Evolutionary conservation across 1,284 basidiomycete genomes (phyloP).

Genomic region (Meripilus lineatus): DNA sequence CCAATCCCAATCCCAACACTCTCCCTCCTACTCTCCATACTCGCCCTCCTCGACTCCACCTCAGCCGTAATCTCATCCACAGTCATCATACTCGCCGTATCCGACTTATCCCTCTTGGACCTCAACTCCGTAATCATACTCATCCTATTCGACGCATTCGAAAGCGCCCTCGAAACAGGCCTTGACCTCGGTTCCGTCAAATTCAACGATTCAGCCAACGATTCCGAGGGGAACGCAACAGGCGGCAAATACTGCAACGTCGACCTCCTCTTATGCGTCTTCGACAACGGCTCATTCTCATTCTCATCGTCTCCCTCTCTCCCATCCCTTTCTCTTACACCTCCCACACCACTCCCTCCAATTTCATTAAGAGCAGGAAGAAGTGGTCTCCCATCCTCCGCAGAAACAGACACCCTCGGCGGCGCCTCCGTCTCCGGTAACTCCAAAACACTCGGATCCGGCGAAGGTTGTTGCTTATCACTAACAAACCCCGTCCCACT

Average conservation of each 20-base stretch:
- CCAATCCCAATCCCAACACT: neutral
- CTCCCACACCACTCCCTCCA: too few relatives aligned
- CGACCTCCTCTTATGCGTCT: constrained; percentile 21
- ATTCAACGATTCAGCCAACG: constrained; percentile 74
- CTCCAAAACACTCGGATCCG: constrained; percentile 20
- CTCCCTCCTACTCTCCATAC: constrained; percentile 35
- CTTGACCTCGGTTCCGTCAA: constrained; percentile 36
- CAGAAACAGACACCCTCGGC: constrained; percentile 72
- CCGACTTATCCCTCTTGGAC: constrained; percentile 77
- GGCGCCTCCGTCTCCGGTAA: constrained; percentile 27
- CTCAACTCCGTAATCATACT: constrained; percentile 77
- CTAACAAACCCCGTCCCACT: constrained; percentile 31
- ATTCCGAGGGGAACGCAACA: constrained; percentile 74
- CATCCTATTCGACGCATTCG: constrained; percentile 63
- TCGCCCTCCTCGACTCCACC: constrained; percentile 79
- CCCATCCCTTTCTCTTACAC: too few relatives aligned
- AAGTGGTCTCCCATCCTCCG: constrained; percentile 56
- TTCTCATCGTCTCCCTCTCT: constrained; percentile 43
- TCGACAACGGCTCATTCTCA: constrained; percentile 24
- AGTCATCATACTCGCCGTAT: constrained; percentile 89
- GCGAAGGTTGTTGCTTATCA: constrained; percentile 14
- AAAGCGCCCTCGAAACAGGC: constrained; percentile 34
- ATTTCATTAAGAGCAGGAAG: too few relatives aligned
- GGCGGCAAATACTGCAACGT: constrained; percentile 71
- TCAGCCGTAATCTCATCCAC: constrained; percentile 98